Evolutionary conservation across 2,329 filamentous ascomycete species (phyloP), one percentile per base, ranked within the genome.

Genomic region (Samsoniella hepiali): DNA sequence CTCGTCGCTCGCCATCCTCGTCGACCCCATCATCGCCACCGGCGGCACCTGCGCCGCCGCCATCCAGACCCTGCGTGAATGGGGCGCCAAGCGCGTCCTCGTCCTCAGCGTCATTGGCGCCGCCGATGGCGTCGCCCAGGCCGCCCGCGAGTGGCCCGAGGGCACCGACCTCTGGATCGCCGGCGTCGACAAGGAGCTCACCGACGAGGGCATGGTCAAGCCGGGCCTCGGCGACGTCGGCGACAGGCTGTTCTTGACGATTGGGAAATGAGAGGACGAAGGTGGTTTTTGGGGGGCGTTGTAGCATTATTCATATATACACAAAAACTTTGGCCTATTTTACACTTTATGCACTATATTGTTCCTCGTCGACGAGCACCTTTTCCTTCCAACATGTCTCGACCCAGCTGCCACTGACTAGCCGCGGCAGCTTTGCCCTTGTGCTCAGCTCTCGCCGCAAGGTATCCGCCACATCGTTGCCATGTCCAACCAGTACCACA

Each of bases 1-100:
- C 53, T 78, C 78, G 49, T 81, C 76, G 64, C 81, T 97, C 13
- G 93, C 93, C 64, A 90, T 97, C 72, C 81, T 97, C 62, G 85
- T 97, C 55, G 94, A 98, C 73, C 95, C 94, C 3, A 86, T 98
- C 69, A 96, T 98, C 72, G 95, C 94, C 1, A 98, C 95, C 0
- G 94, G 94, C 44, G 92, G 91, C 1, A 98, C 94, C 3, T 91
- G 91, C 64, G 89, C 87, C 36, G 94, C 94, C 0, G 94, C 94
- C 5, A 96, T 98, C 72, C 90, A 95, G 72, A 93, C 91, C 0
- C 80, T 98, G 64, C 85, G 84, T 61, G 93, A 98, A 73, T 98
- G 94, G 93, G 94, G 94, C 34, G 91, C 93, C n/a, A 83, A 89
- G 77, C 83, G 85, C 65, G 87, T 98, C 62, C 78, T 97, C 49